Evolutionary conservation across 2,329 filamentous ascomycete genomes (phyloP).

Genomic region (Colletotrichum eremochloae): DNA sequence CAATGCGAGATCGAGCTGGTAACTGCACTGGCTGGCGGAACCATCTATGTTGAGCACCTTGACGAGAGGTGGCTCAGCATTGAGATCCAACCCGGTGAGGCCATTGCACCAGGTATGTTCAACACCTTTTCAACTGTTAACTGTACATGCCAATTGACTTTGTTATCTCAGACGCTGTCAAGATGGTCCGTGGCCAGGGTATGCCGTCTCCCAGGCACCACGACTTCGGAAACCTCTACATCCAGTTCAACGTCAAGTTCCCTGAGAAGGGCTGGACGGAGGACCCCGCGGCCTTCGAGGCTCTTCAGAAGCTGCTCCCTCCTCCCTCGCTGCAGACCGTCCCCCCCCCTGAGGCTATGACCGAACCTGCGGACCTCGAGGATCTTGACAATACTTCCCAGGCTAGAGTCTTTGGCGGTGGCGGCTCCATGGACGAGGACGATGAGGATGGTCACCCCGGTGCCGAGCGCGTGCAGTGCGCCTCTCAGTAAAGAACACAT

Average conservation of each 20-base stretch:
- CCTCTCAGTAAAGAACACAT: conserved; percentile 77
- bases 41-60: conserved; percentile 93
- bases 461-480: conserved; percentile 86
- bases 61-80: conserved; percentile 97
- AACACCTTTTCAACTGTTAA: conserved; percentile 33
- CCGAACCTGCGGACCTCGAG: conserved; percentile 88
- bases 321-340: conserved; percentile 71
- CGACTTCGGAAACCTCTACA: conserved; percentile 95
- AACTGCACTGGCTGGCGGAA: conserved; percentile 92
- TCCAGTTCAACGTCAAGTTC: conserved; percentile 98
- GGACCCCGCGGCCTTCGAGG: conserved; percentile 78
- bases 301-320: conserved; percentile 88
- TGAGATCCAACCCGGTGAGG: conserved; percentile 93
- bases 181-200: conserved; percentile 95
- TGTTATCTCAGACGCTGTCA: conserved; percentile 77
- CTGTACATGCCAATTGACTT: conserved; percentile 2
- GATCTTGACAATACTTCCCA: conserved; percentile 80
- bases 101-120: conserved; percentile 87
- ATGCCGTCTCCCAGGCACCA: conserved; percentile 98
- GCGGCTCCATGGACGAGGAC: conserved; percentile 76
- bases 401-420: conserved; percentile 74
- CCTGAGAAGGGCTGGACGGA: conserved; percentile 81
- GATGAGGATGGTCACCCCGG: conserved; percentile 82
- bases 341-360: conserved; percentile 88
- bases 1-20: conserved; percentile 95